Evolutionary conservation across 371 early-diverging fungal genomes (phyloP), one percentile per base, ranked within the genome.

Genomic region (Dichotomocladium elegans): DNA sequence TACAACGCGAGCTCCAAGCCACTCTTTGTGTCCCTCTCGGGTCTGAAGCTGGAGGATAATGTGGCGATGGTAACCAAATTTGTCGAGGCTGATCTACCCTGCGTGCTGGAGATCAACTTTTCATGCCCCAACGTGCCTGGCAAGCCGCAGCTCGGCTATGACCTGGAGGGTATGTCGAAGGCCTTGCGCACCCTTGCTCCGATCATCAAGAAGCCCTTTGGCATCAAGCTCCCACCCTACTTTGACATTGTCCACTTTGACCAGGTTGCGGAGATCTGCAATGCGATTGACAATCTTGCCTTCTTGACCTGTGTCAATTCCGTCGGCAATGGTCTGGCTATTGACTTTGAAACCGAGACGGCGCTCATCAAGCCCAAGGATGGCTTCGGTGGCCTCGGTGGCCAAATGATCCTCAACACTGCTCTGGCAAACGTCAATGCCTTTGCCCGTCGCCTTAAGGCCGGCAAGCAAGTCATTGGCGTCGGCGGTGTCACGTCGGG

Each of bases 201-300:
- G 19, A 51, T 77, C 3, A 68, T 77, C 54, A 65, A 70, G 41
- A 68, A 70, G 51, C 73, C 77, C 9, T 76, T 76, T 50, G 77
- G 77, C 58, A 69, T 77, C 62, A 77, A 77, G 57, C 51, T 77
- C 24, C 74, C 77, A 17, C 77, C 77, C 54, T 77, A 73, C 52
- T 74, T 77, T 55, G 74, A 77, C 40, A 74, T 73, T 55, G 74
- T 73, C 42, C 77, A 77, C 50, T 77, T 73, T 55, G 74, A 73
- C 35, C 55, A 57, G 29, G 72, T 68, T 31, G 74, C 74, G 50
- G 60, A 59, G 9, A 57, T 77, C 22, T 60, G 70, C 41, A 70
- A 73, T 59, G 63, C 67, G 37, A 67, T 70, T 51, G 77, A 70
- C 19, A 65, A 72, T 34, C 41, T 77, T 31, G 66, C 63, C 1